Percentiles rank a stretch among this genome's conserved stretches.
These are phyloP conservation scores for Paxillus involutus DNA, from an alignment of 768 basidiomycete species.

Conservation along the genomic window DNA sequence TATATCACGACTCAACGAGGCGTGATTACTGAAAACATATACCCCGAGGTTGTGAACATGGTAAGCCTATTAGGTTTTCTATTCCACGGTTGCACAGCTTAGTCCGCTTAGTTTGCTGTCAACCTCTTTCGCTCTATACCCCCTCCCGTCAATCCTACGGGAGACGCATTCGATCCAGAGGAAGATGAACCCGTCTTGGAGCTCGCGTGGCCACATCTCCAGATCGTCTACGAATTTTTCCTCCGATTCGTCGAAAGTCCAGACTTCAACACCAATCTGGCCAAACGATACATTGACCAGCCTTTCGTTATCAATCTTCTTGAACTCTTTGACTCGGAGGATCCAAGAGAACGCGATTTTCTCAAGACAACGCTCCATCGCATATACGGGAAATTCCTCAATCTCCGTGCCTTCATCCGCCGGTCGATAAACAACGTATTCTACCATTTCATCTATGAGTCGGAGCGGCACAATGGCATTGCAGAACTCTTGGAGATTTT, in stretches of 20 bases:
- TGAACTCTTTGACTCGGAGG: slow-evolving; percentile 98
- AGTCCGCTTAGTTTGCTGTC: slow-evolving; percentile 74
- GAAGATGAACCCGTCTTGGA: slow-evolving; percentile 99
- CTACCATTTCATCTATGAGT: slow-evolving; percentile 98
- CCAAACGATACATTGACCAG: slow-evolving; percentile 97
- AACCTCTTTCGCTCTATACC: slow-evolving; percentile 99
- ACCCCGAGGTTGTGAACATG: slow-evolving; percentile 99
- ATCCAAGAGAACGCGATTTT: slow-evolving; percentile 98
- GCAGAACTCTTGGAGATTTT: slow-evolving; percentile 97
- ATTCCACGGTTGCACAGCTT: slow-evolving; percentile 2
- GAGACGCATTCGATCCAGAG: slow-evolving; percentile 98
- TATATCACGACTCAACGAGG: slow-evolving; percentile 97
- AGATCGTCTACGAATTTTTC: slow-evolving; percentile 99
- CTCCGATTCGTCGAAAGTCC: slow-evolving; percentile 96
- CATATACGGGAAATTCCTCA: slow-evolving; percentile 99
- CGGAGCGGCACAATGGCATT: slow-evolving; percentile 98
- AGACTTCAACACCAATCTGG: slow-evolving; percentile 97
- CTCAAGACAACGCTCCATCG: slow-evolving; percentile 98
- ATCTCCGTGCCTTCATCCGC: slow-evolving; percentile 96
- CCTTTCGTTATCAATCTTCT: slow-evolving; percentile 93
- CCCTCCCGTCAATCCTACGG: slow-evolving; percentile 96
- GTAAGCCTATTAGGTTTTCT: slow-evolving; percentile 43
- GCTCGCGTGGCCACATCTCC: slow-evolving; percentile 98
- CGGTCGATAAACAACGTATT: slow-evolving; percentile 99
- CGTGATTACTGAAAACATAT: slow-evolving; percentile 95